Percentiles rank a stretch among this genome's conserved stretches.
phyloP scores from a whole-genome alignment of 1,139 yeast species.

The Hyphopichia burtonii region DNA sequence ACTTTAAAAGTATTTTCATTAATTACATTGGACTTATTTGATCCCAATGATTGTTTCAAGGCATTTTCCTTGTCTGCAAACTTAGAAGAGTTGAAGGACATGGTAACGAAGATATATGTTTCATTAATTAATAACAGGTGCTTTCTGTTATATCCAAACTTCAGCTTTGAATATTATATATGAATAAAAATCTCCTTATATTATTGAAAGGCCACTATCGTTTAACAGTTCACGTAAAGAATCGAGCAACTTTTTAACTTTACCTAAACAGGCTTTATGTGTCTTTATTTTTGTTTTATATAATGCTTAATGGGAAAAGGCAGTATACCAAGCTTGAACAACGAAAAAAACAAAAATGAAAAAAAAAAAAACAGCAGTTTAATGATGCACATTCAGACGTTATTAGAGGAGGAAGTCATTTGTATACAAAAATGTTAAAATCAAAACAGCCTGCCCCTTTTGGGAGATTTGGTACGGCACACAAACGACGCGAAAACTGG shows the following conservation, averaged over 20 bases:
- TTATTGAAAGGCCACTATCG: too few relatives aligned
- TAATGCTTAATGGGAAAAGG: not conserved
- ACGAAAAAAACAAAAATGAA: not conserved
- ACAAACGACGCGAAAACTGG: not conserved
- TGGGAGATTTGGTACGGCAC: not conserved
- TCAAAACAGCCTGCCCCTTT: not conserved
- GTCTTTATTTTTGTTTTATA: too few relatives aligned
- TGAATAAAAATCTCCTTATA: too few relatives aligned
- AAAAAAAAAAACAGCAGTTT: not conserved
- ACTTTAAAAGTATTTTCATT: slow-evolving; percentile 3
- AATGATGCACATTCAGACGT: not conserved
- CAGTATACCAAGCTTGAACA: not conserved
- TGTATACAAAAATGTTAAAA: not conserved
- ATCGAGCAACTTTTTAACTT: not conserved
- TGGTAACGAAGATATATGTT: not conserved
- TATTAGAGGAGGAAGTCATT: not conserved
- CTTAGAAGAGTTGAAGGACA: not conserved
- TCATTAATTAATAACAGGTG: too few relatives aligned
- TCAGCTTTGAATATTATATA: too few relatives aligned
- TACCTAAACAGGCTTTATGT: too few relatives aligned
- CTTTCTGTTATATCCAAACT: too few relatives aligned
- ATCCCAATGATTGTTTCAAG: not conserved
- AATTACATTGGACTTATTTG: not conserved
- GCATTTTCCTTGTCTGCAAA: slow-evolving; percentile 5
- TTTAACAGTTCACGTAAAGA: not conserved